These are phyloP conservation scores for Kalmanozyma brasiliensis DNA, from an alignment of 1,284 basidiomycete species.

Conservation along the genomic window DNA sequence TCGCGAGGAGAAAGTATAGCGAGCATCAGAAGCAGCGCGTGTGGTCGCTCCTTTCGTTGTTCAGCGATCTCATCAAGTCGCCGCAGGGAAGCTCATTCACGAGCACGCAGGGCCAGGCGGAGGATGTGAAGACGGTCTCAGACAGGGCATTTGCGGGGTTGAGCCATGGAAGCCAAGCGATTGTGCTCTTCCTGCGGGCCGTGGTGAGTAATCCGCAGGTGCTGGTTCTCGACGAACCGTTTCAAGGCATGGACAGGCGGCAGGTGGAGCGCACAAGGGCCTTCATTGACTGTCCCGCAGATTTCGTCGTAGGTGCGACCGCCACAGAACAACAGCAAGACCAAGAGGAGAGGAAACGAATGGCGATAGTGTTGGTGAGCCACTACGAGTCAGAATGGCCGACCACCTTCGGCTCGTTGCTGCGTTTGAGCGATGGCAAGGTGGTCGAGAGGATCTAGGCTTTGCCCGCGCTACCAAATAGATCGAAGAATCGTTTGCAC, in stretches of 20 bases:
- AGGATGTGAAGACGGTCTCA: conserved; percentile 21
- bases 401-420: conserved; percentile 41
- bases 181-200: conserved; percentile 62
- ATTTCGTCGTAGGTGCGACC: conserved; percentile 13
- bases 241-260: conserved; percentile 62
- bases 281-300: conserved; percentile 47
- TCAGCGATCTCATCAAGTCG: conserved; percentile 51
- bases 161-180: conserved; percentile 57
- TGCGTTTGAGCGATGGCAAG: conserved; percentile 50
- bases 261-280: conserved; percentile 49
- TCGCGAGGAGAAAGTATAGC: conserved; percentile 33
- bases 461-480: conserved; percentile 33
- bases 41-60: conserved; percentile 25
- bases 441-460: conserved; percentile 50
- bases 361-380: conserved; percentile 60
- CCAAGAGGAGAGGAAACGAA: conserved; percentile 16
- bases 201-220: conserved; percentile 56
- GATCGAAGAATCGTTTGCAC: conserved; percentile 36
- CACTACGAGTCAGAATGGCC: conserved; percentile 67
- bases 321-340: conserved; percentile 19
- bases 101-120: background rate
- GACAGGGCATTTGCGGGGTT: conserved; percentile 34
- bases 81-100: background rate
- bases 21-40: conserved; percentile 34
- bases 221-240: conserved; percentile 65